phyloP scores from a whole-genome alignment of 2,329 filamentous ascomycete genomes.

The Cytospora paraplurivora region DNA sequence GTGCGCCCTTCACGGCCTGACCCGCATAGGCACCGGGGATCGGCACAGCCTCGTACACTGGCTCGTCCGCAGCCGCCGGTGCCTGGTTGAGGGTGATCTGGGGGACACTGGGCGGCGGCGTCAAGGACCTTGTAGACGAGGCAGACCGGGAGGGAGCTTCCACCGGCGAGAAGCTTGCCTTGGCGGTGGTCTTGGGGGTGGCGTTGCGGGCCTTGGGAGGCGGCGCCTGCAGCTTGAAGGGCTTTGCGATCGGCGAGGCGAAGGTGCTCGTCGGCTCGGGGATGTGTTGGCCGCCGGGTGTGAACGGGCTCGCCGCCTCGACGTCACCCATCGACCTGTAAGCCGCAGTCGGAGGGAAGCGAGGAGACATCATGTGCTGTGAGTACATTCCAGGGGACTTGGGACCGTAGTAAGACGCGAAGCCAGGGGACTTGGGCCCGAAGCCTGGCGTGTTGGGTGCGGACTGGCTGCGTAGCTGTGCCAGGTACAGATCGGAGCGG shows the following conservation, averaged over 20 bases:
- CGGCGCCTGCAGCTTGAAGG: conserved; percentile 87
- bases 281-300: conserved; percentile 54
- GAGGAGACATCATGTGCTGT: conserved; percentile 59
- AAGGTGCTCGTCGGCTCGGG: conserved; percentile 67
- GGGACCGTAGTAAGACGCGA: conserved; percentile 36
- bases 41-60: conserved; percentile 80
- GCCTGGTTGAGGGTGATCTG: conserved; percentile 55
- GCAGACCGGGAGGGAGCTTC: conserved; percentile 34
- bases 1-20: conserved; percentile 55
- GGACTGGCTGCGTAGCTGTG: conserved; percentile 79
- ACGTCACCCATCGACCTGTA: conserved; percentile 50
- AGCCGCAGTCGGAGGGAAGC: conserved; percentile 56
- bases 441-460: conserved; percentile 94
- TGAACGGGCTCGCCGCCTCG: conserved; percentile 50
- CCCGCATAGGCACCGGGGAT: conserved; percentile 82
- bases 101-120: conserved; percentile 39
- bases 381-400: conserved; percentile 44
- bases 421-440: conserved; percentile 66
- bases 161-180: conserved; percentile 63
- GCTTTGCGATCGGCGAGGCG: conserved; percentile 46
- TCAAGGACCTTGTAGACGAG: conserved; percentile 30
- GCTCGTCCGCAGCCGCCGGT: conserved; percentile 74
- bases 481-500: conserved; percentile 92
- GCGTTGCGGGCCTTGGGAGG: conserved; percentile 76
- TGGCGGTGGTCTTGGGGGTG: conserved; percentile 65